Conservation (phyloP, 495 filamentous ascomycete species). For the Xylaria flabelliformis region DNA sequence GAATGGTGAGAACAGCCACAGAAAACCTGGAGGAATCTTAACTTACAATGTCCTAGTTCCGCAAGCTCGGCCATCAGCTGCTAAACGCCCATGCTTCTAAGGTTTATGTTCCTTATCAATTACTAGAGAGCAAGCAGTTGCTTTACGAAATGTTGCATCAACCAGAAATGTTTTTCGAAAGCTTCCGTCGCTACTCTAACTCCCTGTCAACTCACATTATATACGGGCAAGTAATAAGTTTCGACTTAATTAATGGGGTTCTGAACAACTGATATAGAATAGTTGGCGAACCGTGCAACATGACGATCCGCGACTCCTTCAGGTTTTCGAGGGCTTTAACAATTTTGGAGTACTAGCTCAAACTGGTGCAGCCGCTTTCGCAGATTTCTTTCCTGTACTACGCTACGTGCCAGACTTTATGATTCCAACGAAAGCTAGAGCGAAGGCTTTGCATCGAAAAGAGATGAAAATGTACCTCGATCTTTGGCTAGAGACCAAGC, state of each 20-base stretch:
- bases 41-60: background rate
- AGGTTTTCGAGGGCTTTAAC: background rate
- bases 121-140: background rate
- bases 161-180: background rate
- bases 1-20: background rate
- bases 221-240: background rate
- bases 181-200: background rate
- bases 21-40: background rate
- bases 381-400: background rate
- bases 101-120: background rate
- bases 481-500: background rate
- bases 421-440: background rate
- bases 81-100: background rate
- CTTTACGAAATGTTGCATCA: background rate
- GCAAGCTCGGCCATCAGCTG: background rate
- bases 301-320: slow-evolving; percentile 4
- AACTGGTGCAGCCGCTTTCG: background rate
- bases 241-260: background rate
- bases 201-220: background rate
- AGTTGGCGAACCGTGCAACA: background rate
- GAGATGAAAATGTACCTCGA: background rate
- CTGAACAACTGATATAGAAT: background rate
- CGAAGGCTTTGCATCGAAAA: background rate
- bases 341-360: background rate
- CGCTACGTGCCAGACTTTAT: slow-evolving; percentile 1